Conservation (phyloP, 495 filamentous ascomycete species). For the Trichoderma virens region DNA sequence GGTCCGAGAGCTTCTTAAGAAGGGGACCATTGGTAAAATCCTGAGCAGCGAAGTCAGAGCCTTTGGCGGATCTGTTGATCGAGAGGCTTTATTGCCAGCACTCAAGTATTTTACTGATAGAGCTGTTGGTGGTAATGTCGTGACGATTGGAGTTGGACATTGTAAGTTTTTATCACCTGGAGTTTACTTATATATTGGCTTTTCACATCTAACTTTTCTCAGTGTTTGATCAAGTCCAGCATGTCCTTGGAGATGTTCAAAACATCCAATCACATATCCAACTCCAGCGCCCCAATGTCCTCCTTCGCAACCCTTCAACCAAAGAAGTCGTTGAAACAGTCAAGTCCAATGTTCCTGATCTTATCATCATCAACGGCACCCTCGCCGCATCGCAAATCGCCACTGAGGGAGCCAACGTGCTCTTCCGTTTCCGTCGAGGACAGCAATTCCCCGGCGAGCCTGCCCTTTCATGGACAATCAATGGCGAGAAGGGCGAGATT, state of each 20-base stretch:
- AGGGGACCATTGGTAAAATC: slow-evolving; percentile 45
- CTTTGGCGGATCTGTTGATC: slow-evolving; percentile 28
- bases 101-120: slow-evolving; percentile 38
- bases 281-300: slow-evolving; percentile 35
- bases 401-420: slow-evolving; percentile 29
- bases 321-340: slow-evolving; percentile 23
- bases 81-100: slow-evolving; percentile 23
- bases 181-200: background rate
- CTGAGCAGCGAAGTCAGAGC: slow-evolving; percentile 43
- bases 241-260: slow-evolving; percentile 37
- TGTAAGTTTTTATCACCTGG: slow-evolving; percentile 21
- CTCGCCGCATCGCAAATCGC: slow-evolving; percentile 27
- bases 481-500: slow-evolving; percentile 49
- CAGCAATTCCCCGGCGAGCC: slow-evolving; percentile 39
- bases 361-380: slow-evolving; percentile 39
- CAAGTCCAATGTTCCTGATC: slow-evolving; percentile 34
- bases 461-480: slow-evolving; percentile 46
- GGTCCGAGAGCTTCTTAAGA: slow-evolving; percentile 38
- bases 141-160: slow-evolving; percentile 48
- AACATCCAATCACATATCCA: slow-evolving; percentile 34
- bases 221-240: slow-evolving; percentile 33
- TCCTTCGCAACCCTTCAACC: slow-evolving; percentile 21
- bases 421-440: slow-evolving; percentile 40
- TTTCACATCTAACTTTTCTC: background rate
- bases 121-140: slow-evolving; percentile 40